These are phyloP conservation scores for Plasmodium adleri DNA, from an alignment of 169 alveolate species.

Conservation along the genomic window DNA sequence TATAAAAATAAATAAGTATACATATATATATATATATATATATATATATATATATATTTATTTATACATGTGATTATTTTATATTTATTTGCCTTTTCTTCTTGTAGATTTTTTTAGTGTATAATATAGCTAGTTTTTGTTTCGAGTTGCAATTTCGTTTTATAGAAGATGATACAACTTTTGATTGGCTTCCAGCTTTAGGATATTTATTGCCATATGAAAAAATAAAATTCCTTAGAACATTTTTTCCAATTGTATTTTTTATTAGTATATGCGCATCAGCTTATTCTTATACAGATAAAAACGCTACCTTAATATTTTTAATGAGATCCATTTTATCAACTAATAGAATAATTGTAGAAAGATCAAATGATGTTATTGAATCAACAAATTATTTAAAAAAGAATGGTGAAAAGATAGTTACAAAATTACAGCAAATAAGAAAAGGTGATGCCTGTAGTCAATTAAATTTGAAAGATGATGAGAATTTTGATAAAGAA, in stretches of 20 bases:
- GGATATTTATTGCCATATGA: conserved; percentile 74
- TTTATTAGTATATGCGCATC: conserved; percentile 65
- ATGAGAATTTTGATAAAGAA: not conserved
- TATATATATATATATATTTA: not conserved
- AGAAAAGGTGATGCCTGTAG: conserved; percentile 5
- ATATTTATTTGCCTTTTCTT: not conserved
- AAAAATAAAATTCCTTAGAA: conserved; percentile 61
- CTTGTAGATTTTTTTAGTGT: conserved; percentile 62
- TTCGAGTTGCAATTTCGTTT: conserved; percentile 73
- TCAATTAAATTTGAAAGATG: conserved; percentile 8
- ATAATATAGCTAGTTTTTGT: conserved; percentile 74
- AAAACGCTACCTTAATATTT: conserved; percentile 55
- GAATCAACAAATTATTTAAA: conserved; percentile 69
- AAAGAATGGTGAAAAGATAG: conserved; percentile 45
- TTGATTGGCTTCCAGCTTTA: conserved; percentile 70
- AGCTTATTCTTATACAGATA: conserved; percentile 65
- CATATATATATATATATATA: not conserved
- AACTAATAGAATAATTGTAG: conserved; percentile 61
- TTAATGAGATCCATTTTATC: conserved; percentile 73
- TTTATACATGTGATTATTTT: not conserved
- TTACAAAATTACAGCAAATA: conserved; percentile 60
- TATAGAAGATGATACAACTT: conserved; percentile 75
- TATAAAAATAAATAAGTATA: not conserved
- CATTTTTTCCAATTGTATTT: conserved; percentile 64
- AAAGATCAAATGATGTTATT: conserved; percentile 62